These are phyloP conservation scores for Encephalitozoon hellem DNA, from an alignment of 371 early-diverging fungal species.

Conservation along the genomic window DNA sequence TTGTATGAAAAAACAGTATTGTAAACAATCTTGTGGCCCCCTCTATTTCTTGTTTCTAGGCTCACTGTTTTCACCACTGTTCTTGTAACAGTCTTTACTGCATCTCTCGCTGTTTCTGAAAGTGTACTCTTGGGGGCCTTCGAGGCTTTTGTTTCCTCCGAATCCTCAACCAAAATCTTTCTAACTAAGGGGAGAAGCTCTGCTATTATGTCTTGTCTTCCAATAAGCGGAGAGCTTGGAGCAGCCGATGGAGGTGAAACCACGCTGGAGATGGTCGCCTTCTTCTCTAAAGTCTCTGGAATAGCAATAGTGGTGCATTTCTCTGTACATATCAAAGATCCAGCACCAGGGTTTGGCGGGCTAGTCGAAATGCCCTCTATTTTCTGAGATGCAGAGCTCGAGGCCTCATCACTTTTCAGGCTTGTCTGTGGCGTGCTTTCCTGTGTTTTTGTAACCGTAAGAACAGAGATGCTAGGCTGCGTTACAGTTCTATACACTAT, in stretches of 20 bases:
- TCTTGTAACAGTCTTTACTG: background rate
- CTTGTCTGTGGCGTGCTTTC: background rate
- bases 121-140: background rate
- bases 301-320: background rate
- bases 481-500: background rate
- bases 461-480: background rate
- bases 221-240: background rate
- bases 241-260: background rate
- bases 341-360: background rate
- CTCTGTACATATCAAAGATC: background rate
- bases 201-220: background rate
- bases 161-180: background rate
- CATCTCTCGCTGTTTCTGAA: background rate
- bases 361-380: background rate
- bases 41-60: background rate
- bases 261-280: background rate
- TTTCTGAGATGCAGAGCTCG: background rate
- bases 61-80: background rate
- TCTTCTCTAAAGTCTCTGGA: background rate
- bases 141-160: background rate
- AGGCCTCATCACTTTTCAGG: background rate
- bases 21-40: background rate
- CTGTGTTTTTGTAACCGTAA: background rate
- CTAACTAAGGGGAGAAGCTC: background rate
- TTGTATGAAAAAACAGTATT: conserved; percentile 29